Evolutionary conservation across 2,329 filamentous ascomycete species (phyloP), one percentile per base, ranked within the genome.

Genomic region (Plenodomus tracheiphilus): DNA sequence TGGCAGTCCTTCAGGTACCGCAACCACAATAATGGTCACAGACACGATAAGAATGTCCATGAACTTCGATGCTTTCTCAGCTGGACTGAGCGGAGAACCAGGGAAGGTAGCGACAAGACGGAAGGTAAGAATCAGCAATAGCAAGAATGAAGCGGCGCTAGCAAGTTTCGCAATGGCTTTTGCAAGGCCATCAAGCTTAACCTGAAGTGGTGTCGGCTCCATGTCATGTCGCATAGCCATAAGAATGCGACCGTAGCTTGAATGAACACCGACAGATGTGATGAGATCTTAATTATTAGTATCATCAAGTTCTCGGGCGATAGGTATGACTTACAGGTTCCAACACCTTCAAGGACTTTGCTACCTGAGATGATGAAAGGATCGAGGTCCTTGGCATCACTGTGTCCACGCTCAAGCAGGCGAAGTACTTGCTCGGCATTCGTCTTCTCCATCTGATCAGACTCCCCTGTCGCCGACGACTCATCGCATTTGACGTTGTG

Each of bases 361-460:
- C 86, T 86, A 37, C 89, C 91, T 20, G 91, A 96, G 59, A 95
- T 89, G 62, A 96, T 90, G 69, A 92, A 93, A 0, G 88, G 88
- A 59, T 92, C 88, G 53, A 87, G 74, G 62, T 91, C 90, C 75
- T 79, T 78, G 22, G 85, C 72, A 11, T 77, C 77, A 43, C 84
- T 77, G 51, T 83, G 77, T 39, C 82, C 83, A 22, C 47, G 79
- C 53, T 85, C 80, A 56, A 87, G 85, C 2, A 83, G 78, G 22
- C 78, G 78, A 64, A 81, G 85, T 16, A 89, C 88, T 19, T 87
- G 85, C 22, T 84, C 81, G 1, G 79, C 85, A 2, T 81, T 69
- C 1, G 79, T 82, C 73, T 89, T 89, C 69, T 83, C 85, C 68
- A 88, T 81, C 43, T 85, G 79, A 61, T 89, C 85, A 0, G 85